A percentile compares a stretch with the other conserved stretches of the same genome.
phyloP scores from a whole-genome alignment of 805 yeast genomes.

The Pichia gijzeniarum region DNA sequence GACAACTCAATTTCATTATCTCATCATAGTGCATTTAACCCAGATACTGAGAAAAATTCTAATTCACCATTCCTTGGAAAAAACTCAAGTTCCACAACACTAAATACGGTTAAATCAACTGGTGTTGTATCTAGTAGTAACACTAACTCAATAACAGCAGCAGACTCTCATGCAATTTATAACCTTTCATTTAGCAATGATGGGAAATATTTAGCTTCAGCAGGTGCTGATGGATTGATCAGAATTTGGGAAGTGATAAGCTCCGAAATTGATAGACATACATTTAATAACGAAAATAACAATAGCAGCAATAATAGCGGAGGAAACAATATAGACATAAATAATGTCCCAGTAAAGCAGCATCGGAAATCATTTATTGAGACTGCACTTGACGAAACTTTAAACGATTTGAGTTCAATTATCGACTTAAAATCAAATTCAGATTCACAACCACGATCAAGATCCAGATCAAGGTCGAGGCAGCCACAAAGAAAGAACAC shows the following conservation, averaged over 20 bases:
- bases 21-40: not conserved
- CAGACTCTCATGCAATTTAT: constrained; percentile 48
- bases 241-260: constrained; percentile 76
- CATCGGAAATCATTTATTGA: constrained; percentile 10
- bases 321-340: not conserved
- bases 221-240: constrained; percentile 67
- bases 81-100: not conserved
- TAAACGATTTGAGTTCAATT: constrained; percentile 16
- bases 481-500: constrained; percentile 7
- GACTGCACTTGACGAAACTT: constrained; percentile 8
- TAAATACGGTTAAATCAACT: not conserved
- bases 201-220: constrained; percentile 79
- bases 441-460: not conserved
- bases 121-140: not conserved
- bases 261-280: constrained; percentile 55
- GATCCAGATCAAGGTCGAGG: too few relatives aligned
- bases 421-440: not conserved
- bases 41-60: not conserved
- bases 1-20: not conserved
- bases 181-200: constrained; percentile 66
- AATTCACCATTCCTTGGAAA: not conserved
- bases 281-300: not conserved
- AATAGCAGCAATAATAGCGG: not conserved
- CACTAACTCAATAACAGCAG: not conserved
- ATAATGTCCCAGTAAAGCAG: not conserved